Percentiles rank a stretch among this genome's conserved stretches.
Evolutionary conservation across 2,329 filamentous ascomycete genomes (phyloP).

Genomic region (Monosporascus ibericus): DNA sequence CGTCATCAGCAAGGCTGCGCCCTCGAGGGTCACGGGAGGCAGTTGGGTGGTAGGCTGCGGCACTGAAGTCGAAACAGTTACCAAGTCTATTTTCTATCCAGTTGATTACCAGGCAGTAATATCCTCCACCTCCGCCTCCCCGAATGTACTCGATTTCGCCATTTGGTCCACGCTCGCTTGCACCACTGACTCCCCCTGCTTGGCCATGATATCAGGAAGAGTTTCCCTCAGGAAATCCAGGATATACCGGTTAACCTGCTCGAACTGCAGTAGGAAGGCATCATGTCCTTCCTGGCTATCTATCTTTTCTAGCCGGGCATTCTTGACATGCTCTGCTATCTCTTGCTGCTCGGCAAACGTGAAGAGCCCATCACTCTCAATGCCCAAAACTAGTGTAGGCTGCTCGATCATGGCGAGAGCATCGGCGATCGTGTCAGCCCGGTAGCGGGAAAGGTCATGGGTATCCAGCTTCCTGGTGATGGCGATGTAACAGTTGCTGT

Average conservation of each 20-base stretch:
- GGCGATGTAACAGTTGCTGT: conserved; percentile 98
- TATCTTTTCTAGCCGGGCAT: conserved; percentile 76
- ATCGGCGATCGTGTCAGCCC: conserved; percentile 60
- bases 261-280: conserved; percentile 92
- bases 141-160: conserved; percentile 86
- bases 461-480: conserved; percentile 98
- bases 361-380: conserved; percentile 92
- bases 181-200: conserved; percentile 40
- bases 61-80: not conserved
- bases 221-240: conserved; percentile 76
- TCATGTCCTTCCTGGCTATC: conserved; percentile 95
- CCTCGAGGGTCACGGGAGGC: no score
- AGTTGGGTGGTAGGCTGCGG: no score
- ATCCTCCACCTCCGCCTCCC: conserved; percentile 92
- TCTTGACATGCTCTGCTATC: conserved; percentile 72
- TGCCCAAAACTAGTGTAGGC: conserved; percentile 84
- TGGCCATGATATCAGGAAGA: conserved; percentile 81
- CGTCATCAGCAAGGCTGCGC: no score
- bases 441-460: conserved; percentile 82
- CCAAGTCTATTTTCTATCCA: not conserved
- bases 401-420: conserved; percentile 81
- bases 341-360: conserved; percentile 96
- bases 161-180: conserved; percentile 52
- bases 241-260: conserved; percentile 89
- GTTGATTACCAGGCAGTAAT: conserved; percentile 79